Base-by-base conservation (phyloP, 345 rosid genomes). In the Raphanus raphanistrum region DNA sequence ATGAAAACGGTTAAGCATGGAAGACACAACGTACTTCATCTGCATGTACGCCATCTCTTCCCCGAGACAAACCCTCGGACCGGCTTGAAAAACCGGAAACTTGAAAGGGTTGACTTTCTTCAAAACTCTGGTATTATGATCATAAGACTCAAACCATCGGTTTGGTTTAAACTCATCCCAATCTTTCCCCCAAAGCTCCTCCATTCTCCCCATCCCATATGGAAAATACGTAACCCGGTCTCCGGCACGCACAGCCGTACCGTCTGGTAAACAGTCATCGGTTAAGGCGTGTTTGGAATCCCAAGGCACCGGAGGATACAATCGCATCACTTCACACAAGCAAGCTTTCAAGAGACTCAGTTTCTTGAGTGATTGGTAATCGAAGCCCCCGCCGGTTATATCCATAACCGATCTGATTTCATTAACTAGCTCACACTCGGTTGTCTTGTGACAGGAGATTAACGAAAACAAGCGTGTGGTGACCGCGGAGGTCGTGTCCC, bases 191-290 rank as follows among this genome's bases (percentile, higher is more conserved):
- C 98, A 93, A 48, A 90, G 63, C 33, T 83, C 82, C 36, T 93
- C 92, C 92, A 89, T 88, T 80, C 98, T 85, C 63, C 98, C 97
- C 98, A 89, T 89, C 16, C 97, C 98, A 50, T 90, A 93, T 0
- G 92, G 97, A 60, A 90, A 88, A 70, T 87, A 93, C 2, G 97
- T 93, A 6, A 93, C 98, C 59, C 98, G 86, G 52, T 90, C 94
- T 48, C 98, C 98, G 0, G 92, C 87, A 69, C 63, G 83, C 31
- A 93, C 88, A 0, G 10, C 7, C 5, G 93, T 89, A 11, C 92
- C 90, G 57, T 90, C 98, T 0, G 97, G 93, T 79, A 93, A 81
- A 35, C 80, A 5, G 73, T 93, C 93, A 17, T 85, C 59, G 5
- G 29, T 43, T 0, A 79, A 9, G 43, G 94, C 90, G 65, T 85